phyloP scores from a whole-genome alignment of 768 basidiomycete species.

The Harrya chromipes region DNA sequence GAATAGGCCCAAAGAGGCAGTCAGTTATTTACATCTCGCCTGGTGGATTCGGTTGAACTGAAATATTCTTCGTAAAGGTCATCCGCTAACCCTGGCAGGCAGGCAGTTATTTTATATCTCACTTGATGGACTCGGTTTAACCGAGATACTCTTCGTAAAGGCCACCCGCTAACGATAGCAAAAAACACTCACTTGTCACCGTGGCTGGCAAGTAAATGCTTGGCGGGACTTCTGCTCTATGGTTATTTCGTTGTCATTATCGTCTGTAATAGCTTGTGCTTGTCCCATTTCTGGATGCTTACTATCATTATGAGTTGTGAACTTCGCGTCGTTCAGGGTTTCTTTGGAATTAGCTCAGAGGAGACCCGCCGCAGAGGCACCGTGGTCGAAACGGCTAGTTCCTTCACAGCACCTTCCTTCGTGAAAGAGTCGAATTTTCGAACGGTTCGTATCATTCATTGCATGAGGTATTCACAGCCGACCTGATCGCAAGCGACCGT shows the following conservation, averaged over 20 bases:
- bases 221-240: background rate
- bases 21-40: slow-evolving; percentile 3
- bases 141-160: background rate
- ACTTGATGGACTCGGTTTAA: background rate
- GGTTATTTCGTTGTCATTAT: background rate
- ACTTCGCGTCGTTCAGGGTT: background rate
- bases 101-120: slow-evolving; percentile 1
- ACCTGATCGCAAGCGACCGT: background rate
- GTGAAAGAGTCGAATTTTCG: no score
- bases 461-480: background rate
- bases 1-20: background rate
- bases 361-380: background rate
- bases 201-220: no score
- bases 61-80: background rate
- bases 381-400: no score
- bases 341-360: no score
- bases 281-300: background rate
- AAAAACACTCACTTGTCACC: background rate
- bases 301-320: background rate
- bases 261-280: background rate
- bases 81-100: rapidly evolving
- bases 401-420: no score
- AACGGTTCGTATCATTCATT: background rate
- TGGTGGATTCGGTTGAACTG: background rate
- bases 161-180: background rate